These are phyloP conservation scores for Didymella segeticola DNA, from an alignment of 2,329 filamentous ascomycete species.

Conservation along the genomic window DNA sequence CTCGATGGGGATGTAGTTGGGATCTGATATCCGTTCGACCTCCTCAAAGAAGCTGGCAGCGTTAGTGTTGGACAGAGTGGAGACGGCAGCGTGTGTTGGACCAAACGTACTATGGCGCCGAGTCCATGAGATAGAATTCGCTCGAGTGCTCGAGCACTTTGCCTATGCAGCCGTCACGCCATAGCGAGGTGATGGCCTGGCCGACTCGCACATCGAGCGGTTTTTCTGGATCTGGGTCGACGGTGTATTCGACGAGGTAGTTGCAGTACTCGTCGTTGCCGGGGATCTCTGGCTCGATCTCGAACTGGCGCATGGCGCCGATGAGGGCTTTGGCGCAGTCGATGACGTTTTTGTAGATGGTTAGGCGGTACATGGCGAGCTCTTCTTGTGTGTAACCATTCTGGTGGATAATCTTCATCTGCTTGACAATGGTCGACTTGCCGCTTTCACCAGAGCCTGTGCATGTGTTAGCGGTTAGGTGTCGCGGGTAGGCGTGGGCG, in stretches of 20 bases:
- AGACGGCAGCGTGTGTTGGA: background rate
- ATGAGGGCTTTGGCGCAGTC: constrained; percentile 96
- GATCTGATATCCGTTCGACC: constrained; percentile 79
- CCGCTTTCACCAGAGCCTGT: constrained; percentile 96
- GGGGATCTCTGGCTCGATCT: constrained; percentile 76
- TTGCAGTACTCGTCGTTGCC: constrained; percentile 77
- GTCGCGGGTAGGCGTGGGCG: background rate
- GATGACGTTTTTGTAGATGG: constrained; percentile 97
- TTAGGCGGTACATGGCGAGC: constrained; percentile 89
- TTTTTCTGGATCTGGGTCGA: constrained; percentile 88
- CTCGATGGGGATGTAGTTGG: constrained; percentile 89
- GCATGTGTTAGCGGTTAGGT: constrained; percentile 35
- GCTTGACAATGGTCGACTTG: constrained; percentile 99
- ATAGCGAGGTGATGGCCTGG: constrained; percentile 82
- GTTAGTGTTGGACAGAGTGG: constrained; percentile 12
- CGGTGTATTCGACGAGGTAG: constrained; percentile 84
- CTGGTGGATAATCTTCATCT: constrained; percentile 99
- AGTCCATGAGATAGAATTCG: constrained; percentile 99
- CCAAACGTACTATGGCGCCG: constrained; percentile 87
- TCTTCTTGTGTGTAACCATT: constrained; percentile 97
- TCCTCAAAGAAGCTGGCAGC: constrained; percentile 88
- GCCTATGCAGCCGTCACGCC: constrained; percentile 85
- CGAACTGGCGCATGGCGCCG: constrained; percentile 88
- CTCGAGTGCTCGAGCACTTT: constrained; percentile 90
- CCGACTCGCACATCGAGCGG: constrained; percentile 82